Evolutionary conservation across 495 filamentous ascomycete species (phyloP).

Genomic region (Penicillium malachiteum): DNA sequence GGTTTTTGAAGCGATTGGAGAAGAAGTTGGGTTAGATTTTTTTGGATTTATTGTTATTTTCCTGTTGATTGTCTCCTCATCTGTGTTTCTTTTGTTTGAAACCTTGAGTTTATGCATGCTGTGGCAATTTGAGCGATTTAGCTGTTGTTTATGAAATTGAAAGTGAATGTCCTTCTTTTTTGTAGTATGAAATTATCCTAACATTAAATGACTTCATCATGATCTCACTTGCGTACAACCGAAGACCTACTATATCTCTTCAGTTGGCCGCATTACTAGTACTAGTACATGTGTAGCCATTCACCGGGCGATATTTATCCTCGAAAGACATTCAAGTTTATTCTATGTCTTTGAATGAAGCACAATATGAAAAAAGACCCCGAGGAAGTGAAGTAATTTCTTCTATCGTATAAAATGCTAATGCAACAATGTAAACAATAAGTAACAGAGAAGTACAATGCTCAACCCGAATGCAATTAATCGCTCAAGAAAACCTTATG

Average conservation of each 20-base stretch:
- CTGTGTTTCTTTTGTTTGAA: not conserved
- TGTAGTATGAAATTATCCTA: too few relatives aligned
- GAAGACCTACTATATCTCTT: too few relatives aligned
- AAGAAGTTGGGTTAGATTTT: slow-evolving; percentile 63
- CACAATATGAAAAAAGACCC: not conserved
- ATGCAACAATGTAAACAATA: not conserved
- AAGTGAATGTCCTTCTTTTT: too few relatives aligned
- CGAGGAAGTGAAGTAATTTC: slow-evolving; percentile 10
- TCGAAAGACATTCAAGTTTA: too few relatives aligned
- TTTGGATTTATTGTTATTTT: not conserved
- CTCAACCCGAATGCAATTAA: slow-evolving; percentile 27
- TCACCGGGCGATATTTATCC: too few relatives aligned
- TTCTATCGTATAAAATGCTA: slow-evolving; percentile 2
- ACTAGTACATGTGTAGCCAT: too few relatives aligned
- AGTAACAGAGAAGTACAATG: slow-evolving; percentile 18
- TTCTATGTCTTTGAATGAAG: not conserved
- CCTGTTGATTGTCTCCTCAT: not conserved
- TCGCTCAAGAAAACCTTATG: slow-evolving; percentile 31
- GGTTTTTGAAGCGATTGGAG: slow-evolving; percentile 86
- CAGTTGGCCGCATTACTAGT: too few relatives aligned
- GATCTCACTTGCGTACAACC: too few relatives aligned
- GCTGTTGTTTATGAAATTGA: not conserved
- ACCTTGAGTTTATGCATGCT: not conserved
- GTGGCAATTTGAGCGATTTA: not conserved
- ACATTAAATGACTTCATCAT: too few relatives aligned